Conservation (phyloP, 805 yeast species). For the Metschnikowia bowlesiae region DNA sequence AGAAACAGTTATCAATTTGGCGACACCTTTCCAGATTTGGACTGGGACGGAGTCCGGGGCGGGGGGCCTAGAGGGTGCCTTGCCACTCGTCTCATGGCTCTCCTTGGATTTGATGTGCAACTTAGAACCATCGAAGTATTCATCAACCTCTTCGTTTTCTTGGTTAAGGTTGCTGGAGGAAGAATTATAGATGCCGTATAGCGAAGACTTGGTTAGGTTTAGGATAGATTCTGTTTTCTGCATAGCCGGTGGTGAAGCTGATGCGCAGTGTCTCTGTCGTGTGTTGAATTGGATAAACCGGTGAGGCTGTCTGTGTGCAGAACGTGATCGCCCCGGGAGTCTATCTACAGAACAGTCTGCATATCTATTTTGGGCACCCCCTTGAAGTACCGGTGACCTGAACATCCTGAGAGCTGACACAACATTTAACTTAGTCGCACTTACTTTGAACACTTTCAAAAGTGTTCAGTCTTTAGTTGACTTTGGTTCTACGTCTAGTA, state of each 20-base stretch:
- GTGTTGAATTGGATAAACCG: background rate
- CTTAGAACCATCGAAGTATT: slow-evolving; percentile 17
- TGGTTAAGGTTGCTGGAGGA: slow-evolving; percentile 33
- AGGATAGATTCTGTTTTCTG: slow-evolving; percentile 33
- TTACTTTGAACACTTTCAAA: too few species aligned
- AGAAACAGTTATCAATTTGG: slow-evolving; percentile 28
- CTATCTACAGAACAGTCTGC: background rate
- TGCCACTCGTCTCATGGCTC: slow-evolving; percentile 4
- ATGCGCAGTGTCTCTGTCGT: background rate
- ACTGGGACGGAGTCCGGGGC: background rate
- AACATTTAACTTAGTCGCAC: too few species aligned
- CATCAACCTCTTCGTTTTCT: slow-evolving; percentile 21
- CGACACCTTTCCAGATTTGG: background rate
- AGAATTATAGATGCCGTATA: slow-evolving; percentile 48
- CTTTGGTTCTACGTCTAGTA: too few species aligned
- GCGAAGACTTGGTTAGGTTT: slow-evolving; percentile 47
- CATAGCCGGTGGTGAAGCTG: slow-evolving; percentile 7
- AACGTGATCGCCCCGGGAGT: background rate
- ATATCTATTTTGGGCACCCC: background rate
- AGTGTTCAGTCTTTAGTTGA: too few species aligned
- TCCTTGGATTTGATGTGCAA: slow-evolving; percentile 16
- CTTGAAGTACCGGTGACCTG: too few species aligned
- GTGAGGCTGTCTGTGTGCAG: slow-evolving; percentile 2
- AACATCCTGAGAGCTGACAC: too few species aligned
- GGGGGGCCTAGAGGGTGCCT: background rate